Evolutionary conservation across 2,329 filamentous ascomycete genomes (phyloP), one percentile per base, ranked within the genome.

Genomic region (Metarhizium humberi): DNA sequence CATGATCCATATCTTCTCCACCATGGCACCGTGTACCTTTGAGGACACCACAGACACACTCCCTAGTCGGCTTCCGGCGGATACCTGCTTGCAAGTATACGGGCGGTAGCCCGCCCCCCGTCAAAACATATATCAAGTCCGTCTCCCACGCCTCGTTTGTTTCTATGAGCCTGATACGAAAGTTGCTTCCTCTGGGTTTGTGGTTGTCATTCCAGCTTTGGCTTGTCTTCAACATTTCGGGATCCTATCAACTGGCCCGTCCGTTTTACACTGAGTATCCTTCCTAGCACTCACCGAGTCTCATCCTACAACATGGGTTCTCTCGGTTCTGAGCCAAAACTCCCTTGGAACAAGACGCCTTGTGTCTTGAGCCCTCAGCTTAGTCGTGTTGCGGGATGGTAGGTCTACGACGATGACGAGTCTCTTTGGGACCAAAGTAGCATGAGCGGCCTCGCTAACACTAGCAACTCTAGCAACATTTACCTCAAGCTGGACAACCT

Each of bases 401-500:
- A 72, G 66, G 78, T 68, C 11, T 20, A 55, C 13, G 10, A 16
- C 3, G 38, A 40, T 50, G 20, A 16, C 16, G 25, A 46, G 13
- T 6, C 25, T 40, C 14, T 25, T 45, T 38, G 32, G 18, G 13
- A 10, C 3, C 29, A 34, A 36, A n/a, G 30, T 38, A 25, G 11
- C 32, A n/a, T 7, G 7, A 38, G 13, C 4, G 16, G 7, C 8
- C 14, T 43, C 7, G 42, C 52, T 56, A 6, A 56, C 48, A 50
- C 20, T 40, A 16, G 20, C 30, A 11, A 46, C 34, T 43, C 18
- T 14, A 79, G 88, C 75, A 85, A 87, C 73, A 82, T 95, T 69
- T 89, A 88, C 69, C 83, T 95, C 64, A 95, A 95, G 70, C 81
- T 94, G 59, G 90, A 95, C 64, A 89, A 88, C 67, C 80, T 91